Base-by-base conservation (phyloP, 805 yeast genomes). In the Metschnikowia baotianmanensis region DNA sequence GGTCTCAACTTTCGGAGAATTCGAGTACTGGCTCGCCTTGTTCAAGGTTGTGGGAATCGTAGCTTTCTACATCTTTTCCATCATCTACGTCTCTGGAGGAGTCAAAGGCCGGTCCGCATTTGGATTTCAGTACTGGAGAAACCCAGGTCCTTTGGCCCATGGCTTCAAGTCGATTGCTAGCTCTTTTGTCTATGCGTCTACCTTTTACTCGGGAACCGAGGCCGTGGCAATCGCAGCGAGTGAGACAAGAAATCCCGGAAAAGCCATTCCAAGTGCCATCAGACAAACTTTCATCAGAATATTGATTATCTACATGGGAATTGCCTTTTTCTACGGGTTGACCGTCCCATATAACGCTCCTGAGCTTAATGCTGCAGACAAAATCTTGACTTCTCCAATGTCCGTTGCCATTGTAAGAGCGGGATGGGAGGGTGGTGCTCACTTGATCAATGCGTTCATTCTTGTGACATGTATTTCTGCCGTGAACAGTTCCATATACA, bases 401-500 rank as follows among this genome's bases (percentile, higher is more conserved):
- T 52, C 64, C 19, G 58, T 63, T 40, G 73, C 73, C 6, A 53
- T 68, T 25, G 50, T 44, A 10, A 52, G 67, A 36, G 73, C 73
- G 11, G 73, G 73, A 16, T 68, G 73, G 73, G 45, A 39, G 4
- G 64, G 63, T 12, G 73, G 71, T 19, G 67, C 74, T 7, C 76
- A 82, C 52, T 67, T 80, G 46, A 66, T 80, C 48, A 80, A 80
- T 47, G 79, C 87, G 0, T 74, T 84, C 52, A 74, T 83, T 46
- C 62, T 82, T 43, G 55, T 81, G 11, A 80, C 84, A 2, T 77
- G 86, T 52, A 59, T 84, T 31, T 78, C 85, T 23, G 85, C 90
- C 5, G 77, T 82, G 53, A 83, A 83, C 62, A 73, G 84, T 30
- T 76, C 84, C 25, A 77, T 83, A 38, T 83, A 78, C 58, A 72